A percentile compares a stretch with the other conserved stretches of the same genome.
Evolutionary conservation across 139 green algal genomes (phyloP).

Genomic region (Choricystis sp.): DNA sequence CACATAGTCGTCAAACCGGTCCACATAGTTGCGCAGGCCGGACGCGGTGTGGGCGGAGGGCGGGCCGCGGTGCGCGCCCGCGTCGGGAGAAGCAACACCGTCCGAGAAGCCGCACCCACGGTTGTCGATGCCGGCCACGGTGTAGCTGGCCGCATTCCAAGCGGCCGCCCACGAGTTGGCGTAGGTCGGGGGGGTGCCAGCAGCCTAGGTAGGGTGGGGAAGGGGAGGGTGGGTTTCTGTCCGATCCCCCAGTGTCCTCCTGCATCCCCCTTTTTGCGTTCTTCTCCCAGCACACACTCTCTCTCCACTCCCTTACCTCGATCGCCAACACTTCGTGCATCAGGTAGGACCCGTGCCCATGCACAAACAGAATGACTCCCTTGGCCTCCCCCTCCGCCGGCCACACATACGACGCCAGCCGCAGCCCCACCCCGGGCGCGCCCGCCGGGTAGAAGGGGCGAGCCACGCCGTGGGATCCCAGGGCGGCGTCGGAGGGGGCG

Average conservation of each 20-base stretch:
- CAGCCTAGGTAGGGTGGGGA: too few species aligned
- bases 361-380: slow-evolving; percentile 28
- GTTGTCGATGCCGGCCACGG: slow-evolving; percentile 43
- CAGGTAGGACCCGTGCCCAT: slow-evolving; percentile 41
- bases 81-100: neutral
- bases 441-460: too few species aligned
- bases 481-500: too few species aligned
- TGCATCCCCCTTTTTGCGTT: too few species aligned
- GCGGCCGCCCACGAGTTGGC: slow-evolving; percentile 37
- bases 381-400: slow-evolving; percentile 13
- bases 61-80: slow-evolving; percentile 27
- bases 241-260: too few species aligned
- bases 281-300: too few species aligned
- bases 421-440: slow-evolving; percentile 17
- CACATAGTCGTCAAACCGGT: slow-evolving; percentile 41
- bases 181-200: slow-evolving; percentile 27
- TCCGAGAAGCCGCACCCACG: neutral
- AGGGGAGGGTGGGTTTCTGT: too few species aligned
- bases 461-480: too few species aligned
- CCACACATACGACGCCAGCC: slow-evolving; percentile 31
- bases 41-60: slow-evolving; percentile 26
- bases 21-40: slow-evolving; percentile 29
- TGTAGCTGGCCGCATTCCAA: slow-evolving; percentile 42
- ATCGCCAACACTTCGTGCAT: slow-evolving; percentile 28
- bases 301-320: slow-evolving; percentile 7